Evolutionary conservation across 1,284 basidiomycete genomes (phyloP), one percentile per base, ranked within the genome.

Genomic region (Sparassis latifolia): DNA sequence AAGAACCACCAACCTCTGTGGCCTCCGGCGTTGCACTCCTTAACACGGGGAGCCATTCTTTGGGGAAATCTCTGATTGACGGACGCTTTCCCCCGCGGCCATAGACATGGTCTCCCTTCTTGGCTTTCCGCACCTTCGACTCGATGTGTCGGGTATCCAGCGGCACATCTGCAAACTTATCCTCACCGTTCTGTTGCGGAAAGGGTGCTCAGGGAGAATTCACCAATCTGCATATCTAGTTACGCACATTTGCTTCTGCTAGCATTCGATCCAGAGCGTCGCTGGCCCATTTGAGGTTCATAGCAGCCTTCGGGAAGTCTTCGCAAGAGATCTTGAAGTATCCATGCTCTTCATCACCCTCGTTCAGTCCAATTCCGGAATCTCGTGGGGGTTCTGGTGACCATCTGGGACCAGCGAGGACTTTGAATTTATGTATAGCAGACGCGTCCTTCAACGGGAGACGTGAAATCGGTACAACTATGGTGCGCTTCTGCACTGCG

Each of bases 251-350:
- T 10, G 91, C 88, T 59, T 85, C 82, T 10, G 67, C 69, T 54
- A 93, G 67, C 39, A 95, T 69, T 54, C 76, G 70, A 61, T 92
- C 86, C 47, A 95, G 66, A 7, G 80, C 77, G 61, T 94, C 90
- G 59, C 86, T 87, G 28, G 83, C 85, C 83, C 87, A 91, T 66
- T 92, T 92, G 58, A 92, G 68, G 67, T 95, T 95, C 86, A 89
- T 85, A 29, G 80, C 75, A 1, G 82, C 76, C 57, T 80, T 75
- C 3, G 83, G 81, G 66, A 90, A 92, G 63, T 87, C 80, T 60
- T 93, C 92, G 63, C 88, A 90, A 1, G 87, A 79, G 52, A 95
- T 89, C 69, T 92, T 92, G 64, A 95, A 74, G 68, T 79, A 93
- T 6, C 91, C 91, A 51, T 89, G 77, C 51, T 74, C 76, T 59